Percentiles rank a stretch among this genome's conserved stretches.
These are phyloP conservation scores for Suillus luteus DNA, from an alignment of 768 basidiomycete genomes.

Conservation along the genomic window DNA sequence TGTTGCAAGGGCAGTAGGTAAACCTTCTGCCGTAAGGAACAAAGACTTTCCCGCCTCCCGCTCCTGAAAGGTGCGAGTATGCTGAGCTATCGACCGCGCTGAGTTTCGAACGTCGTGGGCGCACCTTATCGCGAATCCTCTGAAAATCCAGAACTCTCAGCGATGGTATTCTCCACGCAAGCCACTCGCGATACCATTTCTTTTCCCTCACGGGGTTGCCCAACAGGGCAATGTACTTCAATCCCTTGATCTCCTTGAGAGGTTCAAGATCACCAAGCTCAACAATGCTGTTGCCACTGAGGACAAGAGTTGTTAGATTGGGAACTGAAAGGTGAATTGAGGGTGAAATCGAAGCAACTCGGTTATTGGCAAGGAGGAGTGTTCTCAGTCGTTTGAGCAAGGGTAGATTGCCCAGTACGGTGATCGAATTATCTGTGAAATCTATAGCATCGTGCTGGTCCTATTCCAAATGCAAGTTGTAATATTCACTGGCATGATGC, in stretches of 20 bases:
- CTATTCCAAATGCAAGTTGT: slow-evolving; percentile 39
- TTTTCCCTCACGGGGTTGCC: slow-evolving; percentile 88
- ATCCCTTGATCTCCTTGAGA: slow-evolving; percentile 69
- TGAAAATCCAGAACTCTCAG: slow-evolving; percentile 94
- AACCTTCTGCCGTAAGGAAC: slow-evolving; percentile 79
- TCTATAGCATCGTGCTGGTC: slow-evolving; percentile 95
- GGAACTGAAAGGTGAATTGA: slow-evolving; percentile 83
- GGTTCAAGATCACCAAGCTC: slow-evolving; percentile 88
- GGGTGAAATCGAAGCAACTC: slow-evolving; percentile 79
- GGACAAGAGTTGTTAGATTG: slow-evolving; percentile 79
- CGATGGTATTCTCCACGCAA: slow-evolving; percentile 83
- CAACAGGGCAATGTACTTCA: slow-evolving; percentile 75
- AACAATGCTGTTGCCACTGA: slow-evolving; percentile 78
- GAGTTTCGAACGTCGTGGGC: slow-evolving; percentile 40
- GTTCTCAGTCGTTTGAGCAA: slow-evolving; percentile 82
- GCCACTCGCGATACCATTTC: slow-evolving; percentile 97
- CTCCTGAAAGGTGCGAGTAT: slow-evolving; percentile 55
- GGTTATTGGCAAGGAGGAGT: slow-evolving; percentile 87
- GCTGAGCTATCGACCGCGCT: slow-evolving; percentile 24
- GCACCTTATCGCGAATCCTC: slow-evolving; percentile 92
- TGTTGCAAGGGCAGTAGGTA: slow-evolving; percentile 79
- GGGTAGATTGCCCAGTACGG: slow-evolving; percentile 81
- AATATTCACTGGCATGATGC: slow-evolving; percentile 16
- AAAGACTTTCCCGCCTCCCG: slow-evolving; percentile 70
- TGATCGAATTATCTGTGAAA: slow-evolving; percentile 89